Conservation (phyloP, 2,329 filamentous ascomycete genomes). For the Neopestalotiopsis rosae region DNA sequence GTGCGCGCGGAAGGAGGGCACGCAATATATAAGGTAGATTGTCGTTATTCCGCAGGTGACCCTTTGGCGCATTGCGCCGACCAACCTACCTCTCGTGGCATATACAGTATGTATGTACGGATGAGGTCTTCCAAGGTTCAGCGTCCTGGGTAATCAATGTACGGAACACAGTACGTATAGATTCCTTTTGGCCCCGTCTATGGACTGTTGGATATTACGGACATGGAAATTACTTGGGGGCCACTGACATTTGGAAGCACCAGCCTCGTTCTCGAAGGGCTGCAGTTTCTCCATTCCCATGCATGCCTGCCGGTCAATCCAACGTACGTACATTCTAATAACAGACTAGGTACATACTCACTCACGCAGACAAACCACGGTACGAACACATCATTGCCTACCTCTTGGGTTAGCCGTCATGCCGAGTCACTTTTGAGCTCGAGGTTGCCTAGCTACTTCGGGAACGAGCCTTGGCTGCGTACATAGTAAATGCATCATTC, state of each 20-base stretch:
- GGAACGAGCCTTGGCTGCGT: constrained; percentile 15
- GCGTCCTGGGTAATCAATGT: not conserved
- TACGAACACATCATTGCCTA: constrained; percentile 18
- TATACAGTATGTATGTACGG: not conserved
- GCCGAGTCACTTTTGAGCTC: not conserved
- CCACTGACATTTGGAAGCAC: constrained; percentile 18
- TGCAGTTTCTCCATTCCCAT: constrained; percentile 27
- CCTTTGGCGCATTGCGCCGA: not conserved
- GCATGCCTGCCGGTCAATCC: constrained; percentile 25
- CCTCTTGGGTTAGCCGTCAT: constrained; percentile 16
- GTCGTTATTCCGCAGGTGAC: not conserved
- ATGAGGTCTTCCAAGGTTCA: not conserved
- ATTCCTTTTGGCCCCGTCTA: not conserved
- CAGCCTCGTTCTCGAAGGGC: constrained; percentile 27
- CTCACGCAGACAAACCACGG: constrained; percentile 12
- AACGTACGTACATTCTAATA: not conserved
- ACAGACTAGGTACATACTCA: not conserved
- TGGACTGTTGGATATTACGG: not conserved
- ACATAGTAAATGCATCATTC: not conserved
- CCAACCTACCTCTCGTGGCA: not conserved
- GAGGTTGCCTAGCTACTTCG: constrained; percentile 26
- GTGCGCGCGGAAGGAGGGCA: not conserved
- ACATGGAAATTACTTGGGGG: too few species aligned
- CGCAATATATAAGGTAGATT: constrained; percentile 8
- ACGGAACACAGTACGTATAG: not conserved